Percentiles rank a stretch among this genome's conserved stretches.
phyloP scores from a whole-genome alignment of 306 rosid species.

The Trifolium dubium region DNA sequence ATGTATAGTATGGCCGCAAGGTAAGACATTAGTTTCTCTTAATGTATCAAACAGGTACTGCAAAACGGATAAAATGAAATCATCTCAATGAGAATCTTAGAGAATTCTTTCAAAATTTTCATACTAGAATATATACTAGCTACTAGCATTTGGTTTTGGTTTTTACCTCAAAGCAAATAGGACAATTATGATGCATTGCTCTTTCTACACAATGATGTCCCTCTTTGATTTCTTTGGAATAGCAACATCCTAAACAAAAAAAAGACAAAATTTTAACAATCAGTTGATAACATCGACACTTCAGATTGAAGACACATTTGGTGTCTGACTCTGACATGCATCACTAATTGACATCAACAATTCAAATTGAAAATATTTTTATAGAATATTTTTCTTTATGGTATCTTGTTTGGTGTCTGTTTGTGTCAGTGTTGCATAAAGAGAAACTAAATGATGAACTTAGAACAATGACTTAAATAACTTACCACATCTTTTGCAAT shows the following conservation, averaged over 20 bases:
- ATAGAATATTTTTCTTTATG: too few relatives aligned
- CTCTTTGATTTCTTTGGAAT: conserved; percentile 64
- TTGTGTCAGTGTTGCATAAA: not conserved
- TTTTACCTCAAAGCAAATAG: conserved; percentile 85
- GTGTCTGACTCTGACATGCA: not conserved
- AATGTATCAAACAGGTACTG: conserved; percentile 81
- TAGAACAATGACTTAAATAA: conserved; percentile 35
- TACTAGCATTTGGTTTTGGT: not conserved
- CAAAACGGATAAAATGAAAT: conserved; percentile 29
- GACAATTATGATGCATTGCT: conserved; percentile 88
- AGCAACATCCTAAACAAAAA: conserved; percentile 69
- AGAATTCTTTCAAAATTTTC: not conserved
- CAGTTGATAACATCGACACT: not conserved
- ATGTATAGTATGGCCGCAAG: conserved; percentile 91
- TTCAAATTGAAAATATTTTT: too few relatives aligned
- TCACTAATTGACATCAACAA: not conserved
- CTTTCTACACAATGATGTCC: conserved; percentile 74
- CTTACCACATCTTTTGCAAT: conserved; percentile 83
- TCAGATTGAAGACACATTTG: not conserved
- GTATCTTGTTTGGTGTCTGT: too few relatives aligned
- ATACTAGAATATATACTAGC: not conserved
- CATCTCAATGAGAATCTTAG: conserved; percentile 24
- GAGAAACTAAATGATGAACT: conserved; percentile 2
- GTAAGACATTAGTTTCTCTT: conserved; percentile 69
- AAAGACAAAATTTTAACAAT: not conserved